phyloP scores from a whole-genome alignment of 2,329 filamentous ascomycete species.

The Fusarium sp. region DNA sequence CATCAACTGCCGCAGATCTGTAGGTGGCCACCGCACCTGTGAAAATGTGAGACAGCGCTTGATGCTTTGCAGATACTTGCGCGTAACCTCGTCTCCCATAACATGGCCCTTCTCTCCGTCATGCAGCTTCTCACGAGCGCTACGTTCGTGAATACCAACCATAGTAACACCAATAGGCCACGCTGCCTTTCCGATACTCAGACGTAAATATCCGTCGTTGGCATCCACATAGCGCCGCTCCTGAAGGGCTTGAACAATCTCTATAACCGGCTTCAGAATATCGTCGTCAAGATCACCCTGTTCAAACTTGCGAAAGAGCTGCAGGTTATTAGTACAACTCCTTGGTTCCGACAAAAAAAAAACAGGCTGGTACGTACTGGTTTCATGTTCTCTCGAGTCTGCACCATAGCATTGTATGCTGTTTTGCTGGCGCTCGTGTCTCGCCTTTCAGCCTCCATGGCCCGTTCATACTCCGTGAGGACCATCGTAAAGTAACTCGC shows the following conservation, averaged over 20 bases:
- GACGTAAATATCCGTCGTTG: constrained; percentile 91
- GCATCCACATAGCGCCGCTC: constrained; percentile 94
- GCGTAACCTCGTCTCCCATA: constrained; percentile 95
- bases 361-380: constrained; percentile 65
- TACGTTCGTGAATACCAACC: constrained; percentile 99
- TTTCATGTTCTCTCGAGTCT: constrained; percentile 88
- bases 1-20: constrained; percentile 95
- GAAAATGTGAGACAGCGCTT: constrained; percentile 97
- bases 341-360: too few relatives aligned
- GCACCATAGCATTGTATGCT: constrained; percentile 87
- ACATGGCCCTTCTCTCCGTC: constrained; percentile 92
- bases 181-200: constrained; percentile 96
- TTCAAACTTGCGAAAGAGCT: constrained; percentile 91
- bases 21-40: constrained; percentile 95
- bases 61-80: constrained; percentile 97
- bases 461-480: constrained; percentile 87
- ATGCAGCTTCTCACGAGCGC: constrained; percentile 94
- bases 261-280: constrained; percentile 85
- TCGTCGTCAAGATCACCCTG: constrained; percentile 83
- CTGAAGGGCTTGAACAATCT: constrained; percentile 93
- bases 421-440: constrained; percentile 84
- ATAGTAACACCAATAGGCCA: constrained; percentile 99
- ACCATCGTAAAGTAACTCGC: constrained; percentile 97
- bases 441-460: constrained; percentile 76
- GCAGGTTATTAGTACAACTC: constrained; percentile 13